phyloP scores from a whole-genome alignment of 2,329 filamentous ascomycete genomes.

The Rhinocladiella similis region DNA sequence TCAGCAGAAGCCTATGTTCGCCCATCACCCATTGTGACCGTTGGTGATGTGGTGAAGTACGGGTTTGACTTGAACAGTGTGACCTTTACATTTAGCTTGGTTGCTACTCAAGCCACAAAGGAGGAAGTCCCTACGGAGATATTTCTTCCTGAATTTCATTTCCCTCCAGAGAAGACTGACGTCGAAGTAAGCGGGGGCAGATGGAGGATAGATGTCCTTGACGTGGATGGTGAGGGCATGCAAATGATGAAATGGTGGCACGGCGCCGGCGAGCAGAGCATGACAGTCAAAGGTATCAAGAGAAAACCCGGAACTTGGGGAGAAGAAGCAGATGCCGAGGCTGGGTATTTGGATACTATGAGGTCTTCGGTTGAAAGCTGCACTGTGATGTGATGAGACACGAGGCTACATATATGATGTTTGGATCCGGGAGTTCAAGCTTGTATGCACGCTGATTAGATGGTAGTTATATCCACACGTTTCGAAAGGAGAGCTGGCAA shows the following conservation, averaged over 20 bases:
- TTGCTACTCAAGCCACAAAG: conserved; percentile 58
- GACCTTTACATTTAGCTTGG: conserved; percentile 71
- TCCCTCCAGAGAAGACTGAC: conserved; percentile 69
- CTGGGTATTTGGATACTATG: conserved; percentile 29
- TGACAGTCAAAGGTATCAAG: conserved; percentile 74
- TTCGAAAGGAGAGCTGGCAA: too few species aligned
- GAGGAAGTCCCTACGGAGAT: conserved; percentile 74
- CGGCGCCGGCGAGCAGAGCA: conserved; percentile 74
- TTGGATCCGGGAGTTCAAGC: too few species aligned
- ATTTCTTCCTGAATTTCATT: conserved; percentile 90
- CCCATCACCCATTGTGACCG: conserved; percentile 74
- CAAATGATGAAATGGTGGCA: conserved; percentile 94
- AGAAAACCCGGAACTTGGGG: conserved; percentile 49
- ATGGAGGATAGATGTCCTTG: conserved; percentile 79
- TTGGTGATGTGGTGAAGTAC: conserved; percentile 69
- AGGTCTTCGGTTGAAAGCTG: conserved; percentile 49
- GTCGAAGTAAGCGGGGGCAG: conserved; percentile 82
- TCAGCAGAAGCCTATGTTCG: conserved; percentile 92
- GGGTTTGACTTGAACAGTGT: conserved; percentile 82
- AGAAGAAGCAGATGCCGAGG: conserved; percentile 33
- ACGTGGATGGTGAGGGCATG: conserved; percentile 66
- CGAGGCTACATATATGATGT: neutral
- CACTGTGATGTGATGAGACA: conserved; percentile 35
- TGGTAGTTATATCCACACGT: too few species aligned
- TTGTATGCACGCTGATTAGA: too few species aligned